Evolutionary conservation across 805 yeast species (phyloP).

Genomic region (Suhomyces vadensis): DNA sequence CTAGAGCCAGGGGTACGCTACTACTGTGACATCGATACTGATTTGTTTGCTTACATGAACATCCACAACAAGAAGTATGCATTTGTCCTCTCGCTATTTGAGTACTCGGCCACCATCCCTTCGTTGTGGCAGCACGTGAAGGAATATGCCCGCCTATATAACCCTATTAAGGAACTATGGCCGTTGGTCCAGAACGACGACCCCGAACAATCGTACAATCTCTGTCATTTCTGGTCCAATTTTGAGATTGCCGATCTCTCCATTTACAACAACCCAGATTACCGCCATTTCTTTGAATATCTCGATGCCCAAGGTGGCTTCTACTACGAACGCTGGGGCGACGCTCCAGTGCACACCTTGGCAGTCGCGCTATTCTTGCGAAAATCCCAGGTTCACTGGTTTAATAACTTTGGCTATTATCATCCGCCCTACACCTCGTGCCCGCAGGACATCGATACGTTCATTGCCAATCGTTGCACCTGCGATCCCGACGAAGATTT

Average conservation of each 20-base stretch:
- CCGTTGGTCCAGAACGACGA: conserved; percentile 52
- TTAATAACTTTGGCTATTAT: conserved; percentile 76
- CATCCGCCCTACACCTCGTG: conserved; percentile 78
- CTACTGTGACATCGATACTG: conserved; percentile 70
- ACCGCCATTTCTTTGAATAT: conserved; percentile 59
- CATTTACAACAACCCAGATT: conserved; percentile 68
- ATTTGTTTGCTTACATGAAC: conserved; percentile 72
- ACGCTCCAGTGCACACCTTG: conserved; percentile 84
- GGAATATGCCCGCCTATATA: conserved; percentile 57
- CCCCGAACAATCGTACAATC: conserved; percentile 46
- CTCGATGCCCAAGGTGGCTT: conserved; percentile 75
- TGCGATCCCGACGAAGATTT: conserved; percentile 74
- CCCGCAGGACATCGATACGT: conserved; percentile 61
- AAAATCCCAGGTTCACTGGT: conserved; percentile 74
- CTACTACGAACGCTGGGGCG: conserved; percentile 92
- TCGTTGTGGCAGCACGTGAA: conserved; percentile 69
- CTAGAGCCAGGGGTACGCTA: conserved; percentile 73
- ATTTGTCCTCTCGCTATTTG: conserved; percentile 66
- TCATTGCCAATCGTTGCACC: conserved; percentile 62
- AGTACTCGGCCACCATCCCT: conserved; percentile 63
- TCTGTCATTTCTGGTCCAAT: conserved; percentile 88
- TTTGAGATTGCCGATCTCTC: conserved; percentile 86
- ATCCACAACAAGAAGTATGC: conserved; percentile 71
- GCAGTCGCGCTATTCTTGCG: conserved; percentile 74
- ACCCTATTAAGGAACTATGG: conserved; percentile 47